Evolutionary conservation across 1,284 basidiomycete species (phyloP), one percentile per base, ranked within the genome.

Genomic region (Marasmius tenuissimus): DNA sequence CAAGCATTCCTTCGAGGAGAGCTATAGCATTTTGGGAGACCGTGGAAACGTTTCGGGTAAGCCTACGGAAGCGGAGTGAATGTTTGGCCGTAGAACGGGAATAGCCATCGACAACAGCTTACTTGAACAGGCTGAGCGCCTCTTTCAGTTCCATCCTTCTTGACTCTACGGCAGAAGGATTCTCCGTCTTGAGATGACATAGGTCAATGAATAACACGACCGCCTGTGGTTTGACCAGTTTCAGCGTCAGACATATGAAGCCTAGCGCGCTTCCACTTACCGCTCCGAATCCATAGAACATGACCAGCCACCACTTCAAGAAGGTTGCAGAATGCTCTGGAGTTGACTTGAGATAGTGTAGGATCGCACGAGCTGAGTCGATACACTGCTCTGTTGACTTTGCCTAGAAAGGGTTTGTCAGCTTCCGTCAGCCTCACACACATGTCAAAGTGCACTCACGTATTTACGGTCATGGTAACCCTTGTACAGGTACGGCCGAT

Each of bases 281-380:
- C n/a, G 69, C 69, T 14, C 68, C 68, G 50, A 70, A 70, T 4
- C 69, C 69, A 52, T 70, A 70, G 22, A 70, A 70, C 35, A 70
- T 58, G 10, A 69, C 65, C 38, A 70, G 61, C 69, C 69, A 70
- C 69, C 68, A 70, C 42, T 67, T 69, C 3, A 70, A 57, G 42
- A 70, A 49, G 33, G 67, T 63, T 1, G 65, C 64, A 10, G 68
- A 68, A 6, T 66, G 65, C 50, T 66, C 65, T 40, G 61, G 57
- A 55, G 67, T 67, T 10, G 67, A 67, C 50, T 69, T 69, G 42
- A 70, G 52, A 47, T 68, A 62, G 45, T 66, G 61, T 10, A 70
- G 42, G 33, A 70, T 68, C 9, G 63, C 64, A 39, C 60, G 62
- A 0, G 69, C 69, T 10, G 65, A 67, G n/a, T 58, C 60, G 14